These are phyloP conservation scores for Suillus placidus DNA, from an alignment of 768 basidiomycete species.

Conservation along the genomic window DNA sequence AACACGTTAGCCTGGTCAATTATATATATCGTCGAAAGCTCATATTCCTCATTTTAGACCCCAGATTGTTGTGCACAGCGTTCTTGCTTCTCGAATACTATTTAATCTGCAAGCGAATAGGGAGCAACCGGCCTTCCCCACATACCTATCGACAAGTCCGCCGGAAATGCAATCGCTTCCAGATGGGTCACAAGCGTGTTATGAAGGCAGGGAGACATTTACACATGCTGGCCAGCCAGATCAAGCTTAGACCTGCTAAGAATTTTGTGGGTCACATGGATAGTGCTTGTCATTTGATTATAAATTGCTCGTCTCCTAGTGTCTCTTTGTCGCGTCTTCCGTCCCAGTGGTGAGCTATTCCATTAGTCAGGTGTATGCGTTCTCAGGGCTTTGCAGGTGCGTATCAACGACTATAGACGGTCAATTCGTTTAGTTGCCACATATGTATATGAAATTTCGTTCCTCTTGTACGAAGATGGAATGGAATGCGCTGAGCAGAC, in stretches of 20 bases:
- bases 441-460: no score
- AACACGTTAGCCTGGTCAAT: neutral
- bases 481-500: no score
- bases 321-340: neutral
- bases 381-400: no score
- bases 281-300: neutral
- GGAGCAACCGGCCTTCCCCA: neutral
- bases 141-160: neutral
- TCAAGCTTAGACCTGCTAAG: neutral
- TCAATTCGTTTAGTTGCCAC: no score
- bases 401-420: no score
- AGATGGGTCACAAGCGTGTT: neutral
- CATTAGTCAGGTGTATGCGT: no score
- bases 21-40: neutral
- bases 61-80: conserved; percentile 8
- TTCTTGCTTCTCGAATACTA: conserved; percentile 10
- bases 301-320: neutral
- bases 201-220: neutral
- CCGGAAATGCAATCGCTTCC: neutral
- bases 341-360: no score
- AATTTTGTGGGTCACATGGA: neutral
- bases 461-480: no score
- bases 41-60: neutral
- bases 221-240: neutral
- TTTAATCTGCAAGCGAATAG: conserved; percentile 1